phyloP scores from a whole-genome alignment of 2,329 filamentous ascomycete species.

The Claviceps citrina region DNA sequence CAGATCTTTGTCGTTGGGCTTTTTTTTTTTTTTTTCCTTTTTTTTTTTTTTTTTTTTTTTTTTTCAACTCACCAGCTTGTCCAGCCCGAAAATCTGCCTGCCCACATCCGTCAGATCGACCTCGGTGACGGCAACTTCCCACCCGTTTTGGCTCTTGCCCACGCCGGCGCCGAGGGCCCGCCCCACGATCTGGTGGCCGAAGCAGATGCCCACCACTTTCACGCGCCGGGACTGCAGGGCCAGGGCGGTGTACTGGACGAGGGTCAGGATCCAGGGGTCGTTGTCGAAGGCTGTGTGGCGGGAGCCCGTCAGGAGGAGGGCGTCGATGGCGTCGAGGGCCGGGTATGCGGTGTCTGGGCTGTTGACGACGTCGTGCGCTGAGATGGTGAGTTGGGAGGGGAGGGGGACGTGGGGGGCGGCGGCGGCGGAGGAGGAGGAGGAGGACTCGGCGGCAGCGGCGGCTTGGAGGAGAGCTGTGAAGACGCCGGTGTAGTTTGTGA shows the following conservation, averaged over 20 bases:
- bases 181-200: constrained; percentile 33
- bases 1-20: no score
- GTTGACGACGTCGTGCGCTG: constrained; percentile 55
- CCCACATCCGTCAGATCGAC: constrained; percentile 25
- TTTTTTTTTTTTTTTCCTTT: no score
- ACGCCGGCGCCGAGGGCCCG: constrained; percentile 25
- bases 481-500: constrained; percentile 57
- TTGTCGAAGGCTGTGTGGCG: constrained; percentile 36
- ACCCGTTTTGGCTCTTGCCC: constrained; percentile 24
- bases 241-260: constrained; percentile 23
- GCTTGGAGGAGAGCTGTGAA: constrained; percentile 45
- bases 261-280: constrained; percentile 27
- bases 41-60: no score
- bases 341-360: constrained; percentile 55
- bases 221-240: constrained; percentile 35
- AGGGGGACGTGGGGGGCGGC: constrained; percentile 24
- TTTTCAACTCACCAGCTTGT: constrained; percentile 19
- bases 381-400: constrained; percentile 37
- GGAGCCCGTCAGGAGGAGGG: constrained; percentile 64
- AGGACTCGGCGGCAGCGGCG: constrained; percentile 35
- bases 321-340: constrained; percentile 58
- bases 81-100: constrained; percentile 22
- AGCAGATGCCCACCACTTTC: constrained; percentile 38
- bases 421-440: constrained; percentile 22
- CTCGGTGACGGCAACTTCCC: constrained; percentile 30